Evolutionary conservation across 805 yeast genomes (phyloP).

Genomic region (Candida sanyiensis): DNA sequence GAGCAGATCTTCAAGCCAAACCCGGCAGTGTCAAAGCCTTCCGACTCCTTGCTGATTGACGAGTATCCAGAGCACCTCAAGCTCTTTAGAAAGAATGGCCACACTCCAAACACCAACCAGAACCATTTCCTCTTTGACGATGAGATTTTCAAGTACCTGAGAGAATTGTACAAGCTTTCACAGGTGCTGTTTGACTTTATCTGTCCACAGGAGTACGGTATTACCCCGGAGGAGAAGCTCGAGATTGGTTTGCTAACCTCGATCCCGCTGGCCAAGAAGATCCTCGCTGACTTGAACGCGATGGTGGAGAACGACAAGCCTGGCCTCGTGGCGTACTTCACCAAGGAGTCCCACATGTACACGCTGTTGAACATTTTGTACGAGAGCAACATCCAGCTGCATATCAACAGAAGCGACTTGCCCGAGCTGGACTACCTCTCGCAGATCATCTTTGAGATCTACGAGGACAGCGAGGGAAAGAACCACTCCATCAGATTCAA

Average conservation of each 20-base stretch:
- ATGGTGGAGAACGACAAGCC: conserved; percentile 78
- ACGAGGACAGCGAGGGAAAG: conserved; percentile 74
- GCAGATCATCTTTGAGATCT: conserved; percentile 88
- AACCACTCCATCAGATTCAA: conserved; percentile 86
- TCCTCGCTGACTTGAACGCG: conserved; percentile 69
- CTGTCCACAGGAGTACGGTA: conserved; percentile 98
- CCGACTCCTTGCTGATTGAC: conserved; percentile 23
- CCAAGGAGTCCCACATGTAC: conserved; percentile 95
- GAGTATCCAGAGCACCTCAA: conserved; percentile 27
- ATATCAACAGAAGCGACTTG: conserved; percentile 87
- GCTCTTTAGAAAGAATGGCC: conserved; percentile 17
- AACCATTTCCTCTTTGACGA: conserved; percentile 64
- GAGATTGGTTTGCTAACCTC: conserved; percentile 95
- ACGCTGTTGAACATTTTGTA: conserved; percentile 85
- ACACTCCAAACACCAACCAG: conserved; percentile 14
- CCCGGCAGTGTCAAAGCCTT: conserved; percentile 34
- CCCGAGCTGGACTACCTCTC: conserved; percentile 96
- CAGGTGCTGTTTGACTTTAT: conserved; percentile 94
- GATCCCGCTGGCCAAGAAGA: conserved; percentile 86
- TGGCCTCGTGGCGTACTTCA: conserved; percentile 83
- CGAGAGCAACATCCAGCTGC: conserved; percentile 92
- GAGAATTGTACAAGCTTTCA: conserved; percentile 85
- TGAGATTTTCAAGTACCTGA: conserved; percentile 67
- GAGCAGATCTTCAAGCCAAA: conserved; percentile 74
- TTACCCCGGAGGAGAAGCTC: conserved; percentile 87